Conservation (phyloP, 2,329 filamentous ascomycete genomes). For the Cladosporium sp. region DNA sequence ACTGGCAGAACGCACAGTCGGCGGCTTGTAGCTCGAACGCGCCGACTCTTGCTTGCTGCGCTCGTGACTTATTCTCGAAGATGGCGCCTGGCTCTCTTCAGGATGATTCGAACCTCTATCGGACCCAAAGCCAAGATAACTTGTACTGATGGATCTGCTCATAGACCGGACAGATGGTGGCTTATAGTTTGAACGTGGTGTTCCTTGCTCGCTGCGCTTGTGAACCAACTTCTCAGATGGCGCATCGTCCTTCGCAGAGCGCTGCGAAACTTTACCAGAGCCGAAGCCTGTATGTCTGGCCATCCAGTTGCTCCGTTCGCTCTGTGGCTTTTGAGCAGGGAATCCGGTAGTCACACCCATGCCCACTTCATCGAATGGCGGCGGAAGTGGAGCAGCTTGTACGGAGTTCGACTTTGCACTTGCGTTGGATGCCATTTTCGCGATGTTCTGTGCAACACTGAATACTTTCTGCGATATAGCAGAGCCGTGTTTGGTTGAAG, state of each 20-base stretch:
- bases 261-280: background rate
- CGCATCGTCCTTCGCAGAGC: no score
- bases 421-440: slow-evolving; percentile 4
- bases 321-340: background rate
- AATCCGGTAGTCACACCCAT: slow-evolving; percentile 6
- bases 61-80: background rate
- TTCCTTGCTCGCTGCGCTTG: background rate
- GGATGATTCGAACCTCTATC: background rate
- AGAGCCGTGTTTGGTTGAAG: background rate
- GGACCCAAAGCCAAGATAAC: background rate
- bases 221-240: background rate
- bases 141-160: background rate
- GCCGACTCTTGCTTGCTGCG: background rate
- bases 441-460: slow-evolving; percentile 14
- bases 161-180: slow-evolving; percentile 12
- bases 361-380: background rate
- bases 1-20: slow-evolving; percentile 10
- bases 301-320: background rate
- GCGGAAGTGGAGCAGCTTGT: background rate
- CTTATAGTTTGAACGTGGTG: slow-evolving; percentile 1
- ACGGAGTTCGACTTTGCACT: background rate
- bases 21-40: slow-evolving; percentile 7
- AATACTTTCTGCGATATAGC: slow-evolving; percentile 7
- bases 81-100: background rate
- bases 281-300: background rate